A percentile compares a stretch with the other conserved stretches of the same genome.
These are phyloP conservation scores for Xylaria multiplex DNA, from an alignment of 2,329 filamentous ascomycete species.

Conservation along the genomic window DNA sequence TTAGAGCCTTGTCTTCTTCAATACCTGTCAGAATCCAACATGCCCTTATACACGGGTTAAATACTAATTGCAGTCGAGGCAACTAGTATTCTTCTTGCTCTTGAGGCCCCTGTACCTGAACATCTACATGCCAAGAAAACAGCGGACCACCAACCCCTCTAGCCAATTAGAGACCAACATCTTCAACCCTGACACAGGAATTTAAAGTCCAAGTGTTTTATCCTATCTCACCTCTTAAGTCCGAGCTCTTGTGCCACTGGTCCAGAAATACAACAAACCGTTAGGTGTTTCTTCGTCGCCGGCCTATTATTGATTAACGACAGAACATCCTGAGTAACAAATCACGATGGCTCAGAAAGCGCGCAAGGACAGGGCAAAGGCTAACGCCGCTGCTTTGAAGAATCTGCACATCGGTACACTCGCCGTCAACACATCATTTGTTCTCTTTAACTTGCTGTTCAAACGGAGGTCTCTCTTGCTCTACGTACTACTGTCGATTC, in stretches of 20 bases:
- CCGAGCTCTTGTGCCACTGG: conserved; percentile 5
- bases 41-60: too few relatives aligned
- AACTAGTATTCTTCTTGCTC: too few relatives aligned
- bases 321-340: background rate
- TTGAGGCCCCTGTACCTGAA: too few relatives aligned
- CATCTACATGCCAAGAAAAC: too few relatives aligned
- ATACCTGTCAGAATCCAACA: too few relatives aligned
- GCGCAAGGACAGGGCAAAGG: conserved; percentile 75
- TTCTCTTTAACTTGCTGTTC: conserved; percentile 75
- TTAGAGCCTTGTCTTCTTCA: too few relatives aligned
- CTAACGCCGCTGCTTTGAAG: conserved; percentile 80
- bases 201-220: background rate
- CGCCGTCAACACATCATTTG: conserved; percentile 76
- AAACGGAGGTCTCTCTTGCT: conserved; percentile 70
- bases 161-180: too few relatives aligned
- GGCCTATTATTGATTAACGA: conserved; percentile 1
- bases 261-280: background rate
- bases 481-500: conserved; percentile 78
- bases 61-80: too few relatives aligned
- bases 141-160: too few relatives aligned
- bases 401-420: conserved; percentile 83
- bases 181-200: too few relatives aligned
- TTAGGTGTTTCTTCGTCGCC: background rate
- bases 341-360: conserved; percentile 69
- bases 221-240: background rate